phyloP scores from a whole-genome alignment of 2,329 filamentous ascomycete genomes.

The Thelonectria rubi region DNA sequence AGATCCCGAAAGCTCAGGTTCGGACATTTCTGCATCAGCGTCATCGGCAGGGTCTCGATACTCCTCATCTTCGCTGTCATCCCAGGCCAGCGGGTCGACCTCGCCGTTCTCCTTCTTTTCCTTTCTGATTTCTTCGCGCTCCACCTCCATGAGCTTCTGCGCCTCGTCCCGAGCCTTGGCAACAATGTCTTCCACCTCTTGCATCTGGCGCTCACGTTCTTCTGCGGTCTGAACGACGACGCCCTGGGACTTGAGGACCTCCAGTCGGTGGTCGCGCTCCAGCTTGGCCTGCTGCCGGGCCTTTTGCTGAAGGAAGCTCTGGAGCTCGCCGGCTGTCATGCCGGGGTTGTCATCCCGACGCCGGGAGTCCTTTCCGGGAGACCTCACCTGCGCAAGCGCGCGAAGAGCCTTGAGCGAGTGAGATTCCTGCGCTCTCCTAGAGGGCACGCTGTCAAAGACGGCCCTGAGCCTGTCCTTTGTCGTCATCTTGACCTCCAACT shows the following conservation, averaged over 20 bases:
- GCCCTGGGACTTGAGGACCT: constrained; percentile 80
- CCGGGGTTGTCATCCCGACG: constrained; percentile 57
- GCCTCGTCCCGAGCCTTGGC: constrained; percentile 85
- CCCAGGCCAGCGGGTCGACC: constrained; percentile 62
- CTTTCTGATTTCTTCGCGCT: constrained; percentile 77
- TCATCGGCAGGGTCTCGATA: constrained; percentile 53
- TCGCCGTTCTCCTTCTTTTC: constrained; percentile 60
- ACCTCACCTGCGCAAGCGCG: constrained; percentile 76
- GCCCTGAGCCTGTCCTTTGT: constrained; percentile 63
- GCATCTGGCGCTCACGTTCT: constrained; percentile 83
- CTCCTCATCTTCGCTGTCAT: constrained; percentile 65
- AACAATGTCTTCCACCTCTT: constrained; percentile 87
- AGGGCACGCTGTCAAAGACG: constrained; percentile 76
- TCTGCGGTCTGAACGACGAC: constrained; percentile 85
- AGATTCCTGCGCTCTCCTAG: constrained; percentile 69
- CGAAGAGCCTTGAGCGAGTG: constrained; percentile 74
- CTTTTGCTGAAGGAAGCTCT: constrained; percentile 72
- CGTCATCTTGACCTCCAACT: constrained; percentile 68
- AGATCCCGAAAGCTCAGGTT: constrained; percentile 57
- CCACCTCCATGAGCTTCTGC: constrained; percentile 75
- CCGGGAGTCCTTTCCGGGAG: constrained; percentile 63
- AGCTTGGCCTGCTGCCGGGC: constrained; percentile 82
- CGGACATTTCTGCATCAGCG: constrained; percentile 50
- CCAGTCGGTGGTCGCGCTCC: constrained; percentile 80
- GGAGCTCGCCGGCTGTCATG: constrained; percentile 76